Base-by-base conservation (phyloP, 2,329 filamentous ascomycete species). In the Aspergillus ruber region DNA sequence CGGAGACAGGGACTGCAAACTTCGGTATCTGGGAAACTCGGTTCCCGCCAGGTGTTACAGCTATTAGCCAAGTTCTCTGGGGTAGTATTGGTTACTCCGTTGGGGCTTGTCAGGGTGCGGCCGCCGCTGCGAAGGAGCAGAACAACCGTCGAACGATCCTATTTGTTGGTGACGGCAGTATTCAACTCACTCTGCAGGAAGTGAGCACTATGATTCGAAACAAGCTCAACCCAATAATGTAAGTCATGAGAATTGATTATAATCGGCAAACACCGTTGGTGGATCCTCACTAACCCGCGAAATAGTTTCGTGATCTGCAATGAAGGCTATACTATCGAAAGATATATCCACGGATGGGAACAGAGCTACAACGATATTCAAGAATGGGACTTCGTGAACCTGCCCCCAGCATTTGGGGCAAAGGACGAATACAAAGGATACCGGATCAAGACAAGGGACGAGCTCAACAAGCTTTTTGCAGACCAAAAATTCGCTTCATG, bases 311-410 rank as follows among this genome's bases (percentile, higher is more conserved):
- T 93, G 52, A 85, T 95, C 56, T 89, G 86, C 76, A 94, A 94
- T 65, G 82, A 90, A 36, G 90, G 90, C 9, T 95, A 87, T 71
- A 93, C 89, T 8, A 93, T 94, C 64, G 90, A 95, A 71, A 82
- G 90, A 25, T 86, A 82, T 65, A 94, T 95, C 60, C 89, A 95
- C 67, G 88, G 88, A 45, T 85, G 85, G 82, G 75, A 90, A 7
- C 86, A 81, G 27, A 65, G 63, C 21, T 95, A 95, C 74, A 95
- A 95, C 62, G 87, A 95, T 62, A 83, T 95, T 48, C 76, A 80
- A 49, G 67, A 74, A 9, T 95, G 90, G 90, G 76, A 84, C 44
- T 86, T 84, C 74, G 82, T 81, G 64, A 80, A 82, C 17, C 68
- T 90, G 0, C 78, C 86, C 2, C 74, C 75, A 3, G 80, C 81